Evolutionary conservation across 78 protist genomes (phyloP), one percentile per base, ranked within the genome.

Genomic region (Ministeria vibrans): DNA sequence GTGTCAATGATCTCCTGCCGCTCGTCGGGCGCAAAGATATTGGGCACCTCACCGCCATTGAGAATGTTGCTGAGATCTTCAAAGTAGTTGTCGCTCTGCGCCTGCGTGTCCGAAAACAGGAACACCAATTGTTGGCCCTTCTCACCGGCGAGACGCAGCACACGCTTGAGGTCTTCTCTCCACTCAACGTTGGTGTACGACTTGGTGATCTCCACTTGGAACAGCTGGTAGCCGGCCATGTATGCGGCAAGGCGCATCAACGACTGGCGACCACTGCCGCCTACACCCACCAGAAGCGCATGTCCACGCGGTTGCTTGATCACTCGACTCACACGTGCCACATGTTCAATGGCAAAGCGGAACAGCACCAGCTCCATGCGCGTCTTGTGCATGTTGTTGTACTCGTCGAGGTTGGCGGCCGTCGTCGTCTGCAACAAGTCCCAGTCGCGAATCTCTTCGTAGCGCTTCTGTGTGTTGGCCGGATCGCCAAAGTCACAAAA

Each of bases 201-300:
- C 39, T 78, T 49, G 42, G 80, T 34, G 34, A 92, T 71, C 77
- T 86, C 82, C 51, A 92, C 44, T 38, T 75, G 69, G 75, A 82
- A 49, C 49, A 92, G 61, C 30, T 62, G 51, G 69, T 43, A 73
- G 30, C 91, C 95, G 41, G 84, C 75, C 30, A 90, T 75, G 80
- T 79, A 87, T 38, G 95, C 86, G 0, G 95, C 96, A 25, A 97
- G 88, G 38, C 96, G 75, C 27, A 96, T 82, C 32, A 95, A 62
- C 6, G 91, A 71, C 76, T 83, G 88, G 42, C 93, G 72, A 3
- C 99, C 99, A 4, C 92, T 74, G 25, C 99, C 99, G 23, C 95
- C 93, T 34, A 95, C 92, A 22, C 99, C 99, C 11, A 97, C 87
- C 44, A 97, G 87, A 66, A 97, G 70, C 0, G 92, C 91, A 49